Evolutionary conservation across 495 filamentous ascomycete genomes (phyloP).

Genomic region (Penicillium coprophilum): DNA sequence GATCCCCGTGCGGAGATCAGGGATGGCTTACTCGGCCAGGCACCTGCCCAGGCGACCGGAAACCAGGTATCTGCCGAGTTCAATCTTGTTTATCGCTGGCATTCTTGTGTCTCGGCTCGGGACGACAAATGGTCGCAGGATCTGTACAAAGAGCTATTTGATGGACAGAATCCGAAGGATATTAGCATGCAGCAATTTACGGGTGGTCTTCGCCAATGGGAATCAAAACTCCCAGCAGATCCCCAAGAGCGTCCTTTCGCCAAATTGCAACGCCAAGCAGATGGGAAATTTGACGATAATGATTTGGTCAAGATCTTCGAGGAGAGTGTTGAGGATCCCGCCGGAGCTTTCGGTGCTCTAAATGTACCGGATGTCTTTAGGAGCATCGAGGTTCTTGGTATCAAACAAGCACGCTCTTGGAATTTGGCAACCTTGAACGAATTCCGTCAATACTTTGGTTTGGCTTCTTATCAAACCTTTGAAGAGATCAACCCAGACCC

Average conservation of each 20-base stretch:
- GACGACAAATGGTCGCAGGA: slow-evolving; percentile 75
- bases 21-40: slow-evolving; percentile 36
- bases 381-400: slow-evolving; percentile 79
- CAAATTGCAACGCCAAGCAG: slow-evolving; percentile 55
- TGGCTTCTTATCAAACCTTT: slow-evolving; percentile 73
- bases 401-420: slow-evolving; percentile 81
- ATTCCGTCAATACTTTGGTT: slow-evolving; percentile 76
- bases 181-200: slow-evolving; percentile 58
- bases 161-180: slow-evolving; percentile 45
- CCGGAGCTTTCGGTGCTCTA: slow-evolving; percentile 64
- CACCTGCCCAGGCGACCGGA: slow-evolving; percentile 48
- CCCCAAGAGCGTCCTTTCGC: slow-evolving; percentile 65
- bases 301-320: slow-evolving; percentile 67
- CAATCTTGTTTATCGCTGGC: slow-evolving; percentile 76
- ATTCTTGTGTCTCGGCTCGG: slow-evolving; percentile 68
- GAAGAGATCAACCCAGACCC: slow-evolving; percentile 83
- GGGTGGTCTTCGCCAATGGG: slow-evolving; percentile 59
- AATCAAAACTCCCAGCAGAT: slow-evolving; percentile 56
- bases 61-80: slow-evolving; percentile 81
- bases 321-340: slow-evolving; percentile 60
- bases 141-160: slow-evolving; percentile 63
- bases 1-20: slow-evolving; percentile 65
- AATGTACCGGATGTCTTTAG: slow-evolving; percentile 73
- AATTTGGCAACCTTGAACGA: slow-evolving; percentile 83
- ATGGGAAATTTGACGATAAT: slow-evolving; percentile 65